Evolutionary conservation across 345 rosid genomes (phyloP), one percentile per base, ranked within the genome.

Genomic region (Eucalyptus grandis): DNA sequence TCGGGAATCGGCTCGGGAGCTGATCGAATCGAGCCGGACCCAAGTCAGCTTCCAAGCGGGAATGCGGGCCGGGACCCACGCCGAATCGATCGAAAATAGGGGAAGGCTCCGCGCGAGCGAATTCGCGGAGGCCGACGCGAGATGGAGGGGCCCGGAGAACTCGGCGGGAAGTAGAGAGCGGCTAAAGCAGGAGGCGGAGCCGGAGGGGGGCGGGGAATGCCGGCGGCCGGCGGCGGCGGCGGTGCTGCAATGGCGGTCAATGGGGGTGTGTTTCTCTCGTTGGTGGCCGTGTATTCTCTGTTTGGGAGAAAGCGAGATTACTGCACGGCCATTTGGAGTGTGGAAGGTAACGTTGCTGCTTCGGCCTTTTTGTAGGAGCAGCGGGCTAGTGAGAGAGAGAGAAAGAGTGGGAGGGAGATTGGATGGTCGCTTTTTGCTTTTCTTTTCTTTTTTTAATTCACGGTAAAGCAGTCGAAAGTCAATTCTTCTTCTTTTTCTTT

Each of bases 321-420:
- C 86, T 91, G 44, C 86, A 49, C 89, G 87, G 60, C 91, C 90
- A 91, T 86, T 82, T 53, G 89, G 90, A 90, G 93, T 86, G 54
- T 86, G 31, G 91, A 91, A 89, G 91, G 93, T 88, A 90, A 92
- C 91, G 91, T 91, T n/a, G 90, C 90, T 86, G 6, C 58, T 53
- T 53, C 24, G 72, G 67, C 81, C 49, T 86, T 72, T 87, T 87
- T 49, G 82, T 86, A 87, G 89, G 34, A 16, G 53, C 8, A 80
- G 69, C 69, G 69, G n/a, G 8, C 3, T 27, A 50, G 69, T 67
- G 69, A 49, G 51, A n/a, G 89, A 65, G 67, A 47, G 72, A 44
- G 60, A 30, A 31, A 44, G 24, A 30, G 60, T 16, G 49, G 49
- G 86, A 10, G 9, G 30, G 69, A 67, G 47, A n/a, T 24, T 60